Base-by-base conservation (phyloP, 495 filamentous ascomycete species). In the Hypoxylon crocopeplum region DNA sequence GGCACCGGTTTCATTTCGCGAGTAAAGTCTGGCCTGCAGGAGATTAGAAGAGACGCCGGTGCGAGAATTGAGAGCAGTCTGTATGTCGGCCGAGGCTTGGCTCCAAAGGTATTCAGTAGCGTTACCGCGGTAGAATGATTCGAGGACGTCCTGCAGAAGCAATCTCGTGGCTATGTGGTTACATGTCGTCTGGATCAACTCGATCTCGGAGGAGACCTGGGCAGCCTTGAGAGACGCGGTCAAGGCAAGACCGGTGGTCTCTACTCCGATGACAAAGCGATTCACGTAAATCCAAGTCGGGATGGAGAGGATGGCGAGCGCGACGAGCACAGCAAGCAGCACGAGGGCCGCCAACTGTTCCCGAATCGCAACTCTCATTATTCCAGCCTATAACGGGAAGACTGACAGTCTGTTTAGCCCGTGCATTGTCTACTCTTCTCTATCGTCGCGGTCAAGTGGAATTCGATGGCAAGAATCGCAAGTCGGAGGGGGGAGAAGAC, bases 211-310 rank as follows among this genome's bases (percentile, higher is more conserved):
- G n/a, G 86, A 74, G 29, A 97, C 80, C 67, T 93, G 87, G 16
- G 88, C 84, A 20, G 92, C 86, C 71, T 96, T 96, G 68, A 96
- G 83, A 10, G 87, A 89, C 12, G 93, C 93, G 1, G 90, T 90
- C 42, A 96, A 81, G 21, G 87, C 74, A 24, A 96, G 82, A 29
- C 83, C 80, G 37, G 77, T 75, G 13, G 60, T 73, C 75, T 68
- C 77, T 64, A 92, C 81, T 42, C 72, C 77, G 11, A 88, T 73
- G 21, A 94, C 87, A 59, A 92, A 91, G 45, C 82, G 78, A 69
- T 90, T 86, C 56, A 88, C 91, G 46, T 86, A 91, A 47, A 88
- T 74, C 90, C 89, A 88, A 71, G 70, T 75, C 22, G 74, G 77
- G 21, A 78, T 72, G 15, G 78, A 71, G 42, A 81, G 63, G 41